phyloP scores from a whole-genome alignment of 139 green algal species.

The Pleodorina starrii region DNA sequence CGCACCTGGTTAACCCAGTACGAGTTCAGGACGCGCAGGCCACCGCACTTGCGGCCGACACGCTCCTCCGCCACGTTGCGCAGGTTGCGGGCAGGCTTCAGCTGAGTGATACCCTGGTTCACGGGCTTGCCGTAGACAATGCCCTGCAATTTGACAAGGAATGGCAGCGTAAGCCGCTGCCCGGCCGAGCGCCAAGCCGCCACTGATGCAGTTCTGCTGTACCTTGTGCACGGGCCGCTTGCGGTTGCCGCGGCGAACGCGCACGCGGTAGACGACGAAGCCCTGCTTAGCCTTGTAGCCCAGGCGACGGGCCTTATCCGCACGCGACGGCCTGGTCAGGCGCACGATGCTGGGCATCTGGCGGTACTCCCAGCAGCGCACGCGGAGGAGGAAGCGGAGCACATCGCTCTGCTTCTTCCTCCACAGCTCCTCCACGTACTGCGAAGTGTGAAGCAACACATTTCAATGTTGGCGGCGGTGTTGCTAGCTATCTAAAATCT shows the following conservation, averaged over 20 bases:
- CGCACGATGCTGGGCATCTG: conserved; percentile 95
- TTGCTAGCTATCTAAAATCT: not conserved
- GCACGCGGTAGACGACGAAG: conserved; percentile 96
- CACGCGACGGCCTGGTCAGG: conserved; percentile 88
- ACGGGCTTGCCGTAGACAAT: conserved; percentile 99
- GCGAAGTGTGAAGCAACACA: conserved; percentile 38
- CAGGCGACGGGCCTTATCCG: conserved; percentile 97
- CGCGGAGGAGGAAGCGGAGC: conserved; percentile 97
- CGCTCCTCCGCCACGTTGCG: conserved; percentile 96
- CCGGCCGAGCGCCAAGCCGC: not conserved
- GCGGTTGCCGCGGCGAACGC: conserved; percentile 95
- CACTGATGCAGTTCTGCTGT: not conserved
- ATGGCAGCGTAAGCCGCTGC: not conserved
- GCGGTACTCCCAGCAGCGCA: conserved; percentile 99
- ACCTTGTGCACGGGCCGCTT: conserved; percentile 98
- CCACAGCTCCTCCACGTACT: conserved; percentile 99
- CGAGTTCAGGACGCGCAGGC: conserved; percentile 98
- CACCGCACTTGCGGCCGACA: conserved; percentile 92
- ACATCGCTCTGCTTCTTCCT: conserved; percentile 99
- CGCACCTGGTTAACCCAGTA: conserved; percentile 99
- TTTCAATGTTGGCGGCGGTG: not conserved
- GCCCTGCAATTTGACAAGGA: conserved; percentile 73
- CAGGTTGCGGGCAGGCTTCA: conserved; percentile 97
- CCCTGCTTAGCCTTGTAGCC: conserved; percentile 99
- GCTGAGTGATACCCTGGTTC: conserved; percentile 96